Evolutionary conservation across 2,329 filamentous ascomycete species (phyloP).

Genomic region (Macrophomina pseudophaseolina): DNA sequence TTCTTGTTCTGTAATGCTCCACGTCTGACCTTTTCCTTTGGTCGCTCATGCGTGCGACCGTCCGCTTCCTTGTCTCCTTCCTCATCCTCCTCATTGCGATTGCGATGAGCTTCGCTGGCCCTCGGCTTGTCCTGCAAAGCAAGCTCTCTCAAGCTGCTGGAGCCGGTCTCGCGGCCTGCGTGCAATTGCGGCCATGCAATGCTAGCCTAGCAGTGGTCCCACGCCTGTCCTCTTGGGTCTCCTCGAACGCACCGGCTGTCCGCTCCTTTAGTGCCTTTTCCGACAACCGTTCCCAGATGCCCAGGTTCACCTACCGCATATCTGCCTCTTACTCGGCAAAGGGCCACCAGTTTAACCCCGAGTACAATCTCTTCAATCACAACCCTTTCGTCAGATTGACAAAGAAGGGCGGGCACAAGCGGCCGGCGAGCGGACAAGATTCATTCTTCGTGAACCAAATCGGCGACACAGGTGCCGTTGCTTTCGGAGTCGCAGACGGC

Average conservation of each 20-base stretch:
- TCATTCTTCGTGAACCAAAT: slow-evolving; percentile 88
- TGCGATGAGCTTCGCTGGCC: slow-evolving; percentile 27
- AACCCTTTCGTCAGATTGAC: slow-evolving; percentile 36
- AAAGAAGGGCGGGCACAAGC: slow-evolving; percentile 44
- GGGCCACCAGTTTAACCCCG: slow-evolving; percentile 43
- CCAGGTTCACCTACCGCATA: slow-evolving; percentile 44
- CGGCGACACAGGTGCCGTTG: slow-evolving; percentile 72
- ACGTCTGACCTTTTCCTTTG: not conserved
- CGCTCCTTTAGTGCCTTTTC: slow-evolving; percentile 8
- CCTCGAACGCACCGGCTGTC: not conserved
- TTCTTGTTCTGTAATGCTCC: slow-evolving; percentile 22
- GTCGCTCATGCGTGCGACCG: slow-evolving; percentile 26
- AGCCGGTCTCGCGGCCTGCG: slow-evolving; percentile 22
- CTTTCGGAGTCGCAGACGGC: slow-evolving; percentile 90
- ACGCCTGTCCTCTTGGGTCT: slow-evolving; percentile 5
- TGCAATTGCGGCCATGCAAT: slow-evolving; percentile 19
- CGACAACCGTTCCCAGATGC: slow-evolving; percentile 30
- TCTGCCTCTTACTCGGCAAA: slow-evolving; percentile 50
- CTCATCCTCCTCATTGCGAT: slow-evolving; percentile 25
- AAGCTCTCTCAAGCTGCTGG: slow-evolving; percentile 22
- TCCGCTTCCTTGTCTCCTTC: slow-evolving; percentile 26
- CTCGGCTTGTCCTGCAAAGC: slow-evolving; percentile 13
- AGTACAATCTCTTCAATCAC: slow-evolving; percentile 43
- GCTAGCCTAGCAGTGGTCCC: not conserved
- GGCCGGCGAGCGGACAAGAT: slow-evolving; percentile 87